These are phyloP conservation scores for Hymenoscyphus repandus DNA, from an alignment of 2,329 filamentous ascomycete species.

Conservation along the genomic window DNA sequence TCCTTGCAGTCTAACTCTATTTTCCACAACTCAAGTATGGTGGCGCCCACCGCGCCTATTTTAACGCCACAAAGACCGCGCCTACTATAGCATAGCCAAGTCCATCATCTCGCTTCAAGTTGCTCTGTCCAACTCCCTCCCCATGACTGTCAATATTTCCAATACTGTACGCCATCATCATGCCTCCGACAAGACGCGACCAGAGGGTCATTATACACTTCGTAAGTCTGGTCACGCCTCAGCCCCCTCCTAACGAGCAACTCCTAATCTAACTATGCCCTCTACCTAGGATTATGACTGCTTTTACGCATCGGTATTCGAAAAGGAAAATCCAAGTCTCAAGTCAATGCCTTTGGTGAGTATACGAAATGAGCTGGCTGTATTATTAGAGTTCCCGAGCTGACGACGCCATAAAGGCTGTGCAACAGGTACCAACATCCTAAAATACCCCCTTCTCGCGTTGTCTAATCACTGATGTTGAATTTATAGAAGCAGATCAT, in stretches of 20 bases:
- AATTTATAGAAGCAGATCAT: slow-evolving; percentile 74
- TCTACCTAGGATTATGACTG: slow-evolving; percentile 68
- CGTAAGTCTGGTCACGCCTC: slow-evolving; percentile 38
- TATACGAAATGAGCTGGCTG: background rate
- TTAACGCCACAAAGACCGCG: no score
- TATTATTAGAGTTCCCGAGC: background rate
- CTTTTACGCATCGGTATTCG: slow-evolving; percentile 87
- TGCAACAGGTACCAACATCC: slow-evolving; percentile 27
- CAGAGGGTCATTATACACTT: slow-evolving; percentile 75
- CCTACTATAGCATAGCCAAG: no score
- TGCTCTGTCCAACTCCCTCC: background rate
- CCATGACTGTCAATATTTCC: no score
- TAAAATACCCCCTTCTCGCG: background rate
- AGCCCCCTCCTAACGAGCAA: slow-evolving; percentile 11
- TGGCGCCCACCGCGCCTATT: no score
- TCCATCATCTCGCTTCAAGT: no score
- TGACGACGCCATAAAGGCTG: slow-evolving; percentile 23
- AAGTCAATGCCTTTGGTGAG: slow-evolving; percentile 73
- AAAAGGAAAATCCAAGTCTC: slow-evolving; percentile 71
- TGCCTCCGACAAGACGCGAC: slow-evolving; percentile 43
- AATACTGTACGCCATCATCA: background rate
- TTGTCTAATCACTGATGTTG: background rate
- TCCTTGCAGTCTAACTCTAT: no score
- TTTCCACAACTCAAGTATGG: no score
- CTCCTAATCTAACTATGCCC: no score